Conservation (phyloP, 2,329 filamentous ascomycete genomes). For the Cladophialophora exuberans region DNA sequence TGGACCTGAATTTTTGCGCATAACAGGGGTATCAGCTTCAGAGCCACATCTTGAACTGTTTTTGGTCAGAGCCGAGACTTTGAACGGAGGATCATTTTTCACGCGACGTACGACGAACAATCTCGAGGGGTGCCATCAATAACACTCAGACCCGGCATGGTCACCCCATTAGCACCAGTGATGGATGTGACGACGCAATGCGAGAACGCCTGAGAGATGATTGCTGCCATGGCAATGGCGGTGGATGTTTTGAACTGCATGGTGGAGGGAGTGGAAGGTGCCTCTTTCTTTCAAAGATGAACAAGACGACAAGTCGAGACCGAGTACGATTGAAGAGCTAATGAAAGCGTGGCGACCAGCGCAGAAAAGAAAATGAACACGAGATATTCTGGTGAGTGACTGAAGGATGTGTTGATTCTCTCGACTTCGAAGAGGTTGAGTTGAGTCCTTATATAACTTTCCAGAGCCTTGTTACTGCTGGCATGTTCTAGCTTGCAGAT, state of each 20-base stretch:
- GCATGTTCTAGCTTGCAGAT: no score
- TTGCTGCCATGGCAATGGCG: slow-evolving; percentile 51
- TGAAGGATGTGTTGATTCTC: no score
- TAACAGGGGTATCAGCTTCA: slow-evolving; percentile 72
- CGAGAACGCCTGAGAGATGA: slow-evolving; percentile 54
- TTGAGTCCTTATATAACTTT: no score
- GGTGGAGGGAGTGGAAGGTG: not conserved
- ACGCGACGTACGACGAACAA: slow-evolving; percentile 48
- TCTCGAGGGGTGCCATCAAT: slow-evolving; percentile 68
- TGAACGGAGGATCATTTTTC: no score
- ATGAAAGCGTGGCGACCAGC: not conserved
- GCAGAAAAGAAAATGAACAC: not conserved
- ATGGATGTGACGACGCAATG: slow-evolving; percentile 63
- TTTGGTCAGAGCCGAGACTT: not conserved
- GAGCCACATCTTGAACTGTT: slow-evolving; percentile 60
- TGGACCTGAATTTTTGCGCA: slow-evolving; percentile 61
- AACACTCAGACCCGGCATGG: slow-evolving; percentile 57
- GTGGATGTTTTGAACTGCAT: slow-evolving; percentile 3
- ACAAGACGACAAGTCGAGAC: no score
- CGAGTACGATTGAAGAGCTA: not conserved
- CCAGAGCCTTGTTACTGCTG: no score
- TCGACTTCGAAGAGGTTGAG: no score
- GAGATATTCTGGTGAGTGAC: not conserved
- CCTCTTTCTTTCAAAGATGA: no score
- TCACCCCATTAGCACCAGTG: slow-evolving; percentile 63